Base-by-base conservation (phyloP, 2,329 filamentous ascomycete species). In the Tricladium varicosporioides region DNA sequence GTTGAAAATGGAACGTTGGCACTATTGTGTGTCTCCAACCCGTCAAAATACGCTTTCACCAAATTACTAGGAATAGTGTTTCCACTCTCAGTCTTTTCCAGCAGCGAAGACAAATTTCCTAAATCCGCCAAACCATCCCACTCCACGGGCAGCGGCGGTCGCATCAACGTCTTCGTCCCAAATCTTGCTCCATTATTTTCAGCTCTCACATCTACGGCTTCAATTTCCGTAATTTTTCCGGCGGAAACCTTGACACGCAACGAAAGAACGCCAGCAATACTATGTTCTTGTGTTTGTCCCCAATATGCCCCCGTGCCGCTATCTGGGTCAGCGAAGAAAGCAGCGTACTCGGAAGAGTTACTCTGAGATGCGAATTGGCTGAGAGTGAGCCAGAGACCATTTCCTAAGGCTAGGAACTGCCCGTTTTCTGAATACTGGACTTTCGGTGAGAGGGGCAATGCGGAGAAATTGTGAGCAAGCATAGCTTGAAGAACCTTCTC, bases 341-440 rank as follows among this genome's bases (percentile, higher is more conserved):
- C 53, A 13, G 47, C 47, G 11, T 55, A 55, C 31, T 48, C 44
- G 1, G 5, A n/a, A 10, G 18, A 33, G 9, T 18, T 31, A 48
- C 27, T 32, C 5, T 19, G 46, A 5, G 11, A 11, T 9, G 47
- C 33, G 31, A 55, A 16, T 7, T 50, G 18, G 2, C 18, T 42
- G 10, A 55, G 33, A 7, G 53, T 55, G 1, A 43, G 47, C 47
- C 53, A 55, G 1, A 55, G 22, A 16, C 53, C 53, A 13, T 55
- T 40, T 10, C 46, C 48, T 10, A 55, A n/a, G 15, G 19, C 18
- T 2, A 55, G 16, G 40, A 55, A 55, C 15, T 46, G 33, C 13
- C 53, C 53, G 19, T 55, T 55, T 15, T 55, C 53, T 7, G 53
- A 51, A 51, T 55, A 55, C 9, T 40, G 46, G 1, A 55, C 47